Evolutionary conservation across 352 stramenopile genomes (phyloP).

Genomic region (Phytopythium mirpurense): DNA sequence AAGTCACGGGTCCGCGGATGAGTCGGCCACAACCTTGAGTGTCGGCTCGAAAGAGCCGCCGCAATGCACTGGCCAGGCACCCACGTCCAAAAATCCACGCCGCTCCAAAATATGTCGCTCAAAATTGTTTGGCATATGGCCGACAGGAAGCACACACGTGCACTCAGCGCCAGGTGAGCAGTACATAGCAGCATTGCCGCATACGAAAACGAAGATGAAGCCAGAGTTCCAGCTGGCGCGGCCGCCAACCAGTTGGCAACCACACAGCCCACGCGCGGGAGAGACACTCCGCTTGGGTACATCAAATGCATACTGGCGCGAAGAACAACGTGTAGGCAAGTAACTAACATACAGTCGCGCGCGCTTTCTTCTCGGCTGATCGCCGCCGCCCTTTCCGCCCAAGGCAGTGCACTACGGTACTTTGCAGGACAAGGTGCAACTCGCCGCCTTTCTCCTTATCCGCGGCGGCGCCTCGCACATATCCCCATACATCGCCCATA

Average conservation of each 20-base stretch:
- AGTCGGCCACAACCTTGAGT: neutral
- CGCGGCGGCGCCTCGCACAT: neutral
- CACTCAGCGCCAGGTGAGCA: neutral
- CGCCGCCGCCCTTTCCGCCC: neutral
- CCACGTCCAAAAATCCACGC: neutral
- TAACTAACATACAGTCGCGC: no score
- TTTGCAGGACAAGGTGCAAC: neutral
- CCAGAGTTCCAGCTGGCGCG: neutral
- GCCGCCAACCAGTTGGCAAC: no score
- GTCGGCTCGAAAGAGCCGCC: neutral
- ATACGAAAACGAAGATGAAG: neutral
- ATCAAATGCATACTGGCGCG: no score
- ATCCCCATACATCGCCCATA: neutral
- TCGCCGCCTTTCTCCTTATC: slow-evolving; percentile 1
- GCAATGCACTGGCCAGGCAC: no score
- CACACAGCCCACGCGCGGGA: neutral
- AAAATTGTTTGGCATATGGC: neutral
- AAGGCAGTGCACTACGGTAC: no score
- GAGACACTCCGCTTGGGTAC: neutral
- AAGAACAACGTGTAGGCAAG: no score
- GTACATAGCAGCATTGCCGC: no score
- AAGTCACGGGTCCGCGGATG: neutral
- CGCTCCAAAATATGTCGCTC: neutral
- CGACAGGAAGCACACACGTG: neutral
- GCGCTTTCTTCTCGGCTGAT: neutral